Evolutionary conservation across 2,329 filamentous ascomycete species (phyloP), one percentile per base, ranked within the genome.

Genomic region (Alternaria atra): DNA sequence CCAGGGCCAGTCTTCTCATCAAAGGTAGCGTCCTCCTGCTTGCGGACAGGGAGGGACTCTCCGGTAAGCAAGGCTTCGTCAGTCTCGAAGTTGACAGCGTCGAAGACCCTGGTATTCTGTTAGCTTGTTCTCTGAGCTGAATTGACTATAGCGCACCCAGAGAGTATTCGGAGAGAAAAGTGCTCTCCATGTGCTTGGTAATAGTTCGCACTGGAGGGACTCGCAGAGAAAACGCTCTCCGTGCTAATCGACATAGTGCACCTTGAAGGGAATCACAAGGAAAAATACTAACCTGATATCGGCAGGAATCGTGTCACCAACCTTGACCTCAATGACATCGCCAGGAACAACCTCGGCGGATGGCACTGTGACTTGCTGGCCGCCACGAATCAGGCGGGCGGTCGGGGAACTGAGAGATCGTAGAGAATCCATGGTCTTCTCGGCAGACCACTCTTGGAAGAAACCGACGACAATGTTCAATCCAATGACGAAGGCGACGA

Each of bases 11-110:
- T 87, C 6, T 85, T 84, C 32, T 76, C 70, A 3, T 76, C 72
- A 10, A 89, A 89, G 23, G 79, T 79, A 52, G 79, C 81, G 15
- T 88, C 84, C 15, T 87, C 84, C 58, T 86, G 82, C 75, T 92
- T 92, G 77, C 64, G 85, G 58, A 90, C 89, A 53, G 89, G 86
- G 17, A 90, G 77, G 15, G 89, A 90, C 78, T 92, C 90, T 67
- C 90, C 90, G 3, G 90, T 92, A 29, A 92, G 82, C 29, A 90
- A 82, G 10, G 89, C 88, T 74, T 91, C 89, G 60, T 94, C 91
- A 56, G 89, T 90, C 53, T 91, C 91, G 62, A 93, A 82, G 76
- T 94, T 94, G 78, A 93, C 87, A 57, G 86, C 86, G 62, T 89
- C 85, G 59, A 89, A 76, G 1, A 86, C 75, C 25, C 79, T 73